Evolutionary conservation across 2,329 filamentous ascomycete species (phyloP).

Genomic region (Aspergillus cejpii): DNA sequence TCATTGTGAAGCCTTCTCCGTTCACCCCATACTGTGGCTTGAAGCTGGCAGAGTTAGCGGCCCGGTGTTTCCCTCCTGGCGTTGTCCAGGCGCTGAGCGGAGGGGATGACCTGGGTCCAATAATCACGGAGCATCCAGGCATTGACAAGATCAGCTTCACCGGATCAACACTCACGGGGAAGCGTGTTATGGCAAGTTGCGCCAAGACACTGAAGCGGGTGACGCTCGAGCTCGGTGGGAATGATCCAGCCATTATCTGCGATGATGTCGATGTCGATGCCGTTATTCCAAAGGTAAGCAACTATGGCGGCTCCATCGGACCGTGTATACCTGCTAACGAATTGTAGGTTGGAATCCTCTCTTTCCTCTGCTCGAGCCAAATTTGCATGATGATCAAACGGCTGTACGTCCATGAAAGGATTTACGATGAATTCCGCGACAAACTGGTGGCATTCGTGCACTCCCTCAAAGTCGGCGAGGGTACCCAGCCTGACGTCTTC

Average conservation of each 20-base stretch:
- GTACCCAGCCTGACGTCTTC: constrained; percentile 41
- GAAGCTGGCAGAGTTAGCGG: constrained; percentile 48
- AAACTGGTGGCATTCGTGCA: constrained; percentile 44
- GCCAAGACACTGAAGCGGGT: constrained; percentile 50
- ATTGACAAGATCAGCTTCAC: constrained; percentile 56
- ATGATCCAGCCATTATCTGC: constrained; percentile 51
- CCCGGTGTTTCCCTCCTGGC: constrained; percentile 48
- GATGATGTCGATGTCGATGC: constrained; percentile 47
- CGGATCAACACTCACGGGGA: constrained; percentile 48
- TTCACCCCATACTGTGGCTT: constrained; percentile 50
- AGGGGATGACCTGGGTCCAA: constrained; percentile 49
- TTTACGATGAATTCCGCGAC: constrained; percentile 52
- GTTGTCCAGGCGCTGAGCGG: constrained; percentile 52
- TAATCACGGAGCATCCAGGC: constrained; percentile 49
- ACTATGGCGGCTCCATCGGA: background rate
- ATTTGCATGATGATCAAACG: constrained; percentile 54
- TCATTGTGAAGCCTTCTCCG: constrained; percentile 51
- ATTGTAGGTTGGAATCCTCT: constrained; percentile 39
- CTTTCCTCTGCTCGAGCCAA: constrained; percentile 51
- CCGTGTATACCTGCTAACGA: background rate
- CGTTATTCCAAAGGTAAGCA: constrained; percentile 36
- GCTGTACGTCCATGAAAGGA: constrained; percentile 54
- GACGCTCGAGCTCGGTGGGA: constrained; percentile 51
- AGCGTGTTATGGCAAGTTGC: constrained; percentile 46
- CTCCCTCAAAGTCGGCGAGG: constrained; percentile 34